Evolutionary conservation across 2,329 filamentous ascomycete species (phyloP).

Genomic region (Colletotrichum sp.): DNA sequence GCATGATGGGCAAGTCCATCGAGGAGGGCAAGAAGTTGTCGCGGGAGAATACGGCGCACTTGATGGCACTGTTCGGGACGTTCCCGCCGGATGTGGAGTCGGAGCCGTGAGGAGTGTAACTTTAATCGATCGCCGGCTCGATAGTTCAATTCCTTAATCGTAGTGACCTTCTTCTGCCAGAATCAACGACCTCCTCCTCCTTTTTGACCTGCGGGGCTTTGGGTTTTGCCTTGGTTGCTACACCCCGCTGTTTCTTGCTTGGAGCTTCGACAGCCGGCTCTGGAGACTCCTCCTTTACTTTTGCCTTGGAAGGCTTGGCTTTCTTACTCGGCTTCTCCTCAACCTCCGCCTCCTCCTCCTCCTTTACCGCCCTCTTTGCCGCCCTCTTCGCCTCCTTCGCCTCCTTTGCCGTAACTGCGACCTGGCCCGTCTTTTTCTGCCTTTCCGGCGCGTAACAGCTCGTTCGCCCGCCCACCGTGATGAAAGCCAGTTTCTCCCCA

Average conservation of each 20-base stretch:
- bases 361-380: conserved; percentile 28
- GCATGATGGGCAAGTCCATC: conserved; percentile 35
- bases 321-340: conserved; percentile 31
- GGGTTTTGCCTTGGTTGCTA: neutral
- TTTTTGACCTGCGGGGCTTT: neutral
- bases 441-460: conserved; percentile 85
- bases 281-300: conserved; percentile 14
- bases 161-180: conserved; percentile 30
- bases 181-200: conserved; percentile 11
- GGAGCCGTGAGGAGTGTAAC: conserved; percentile 26
- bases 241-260: conserved; percentile 28
- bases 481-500: conserved; percentile 82
- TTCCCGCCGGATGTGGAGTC: conserved; percentile 39
- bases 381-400: conserved; percentile 39
- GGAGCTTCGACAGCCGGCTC: conserved; percentile 7
- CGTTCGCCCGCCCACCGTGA: conserved; percentile 90
- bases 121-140: neutral
- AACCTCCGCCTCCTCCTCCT: conserved; percentile 30
- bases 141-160: conserved; percentile 26
- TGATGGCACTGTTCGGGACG: conserved; percentile 41
- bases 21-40: conserved; percentile 29
- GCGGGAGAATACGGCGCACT: conserved; percentile 29
- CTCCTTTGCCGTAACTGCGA: conserved; percentile 47
- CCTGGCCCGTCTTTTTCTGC: conserved; percentile 76
- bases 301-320: conserved; percentile 26